A percentile compares a stretch with the other conserved stretches of the same genome.
Evolutionary conservation across 805 yeast genomes (phyloP).

Genomic region (Isabelozyma heimii): DNA sequence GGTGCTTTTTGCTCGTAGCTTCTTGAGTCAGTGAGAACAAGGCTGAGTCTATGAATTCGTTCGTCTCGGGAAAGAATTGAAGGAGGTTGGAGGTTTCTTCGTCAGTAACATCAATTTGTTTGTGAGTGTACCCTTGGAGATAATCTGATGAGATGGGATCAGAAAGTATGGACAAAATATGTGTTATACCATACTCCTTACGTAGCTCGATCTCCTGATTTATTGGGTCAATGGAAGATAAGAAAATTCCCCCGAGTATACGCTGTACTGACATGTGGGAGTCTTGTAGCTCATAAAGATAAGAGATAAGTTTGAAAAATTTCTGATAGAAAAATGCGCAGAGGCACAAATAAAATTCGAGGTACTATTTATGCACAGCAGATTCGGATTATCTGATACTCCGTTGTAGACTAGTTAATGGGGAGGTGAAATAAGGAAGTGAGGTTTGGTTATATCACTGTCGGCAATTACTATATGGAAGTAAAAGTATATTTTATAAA

Average conservation of each 20-base stretch:
- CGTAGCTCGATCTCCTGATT: conserved; percentile 48
- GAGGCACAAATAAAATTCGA: too few relatives aligned
- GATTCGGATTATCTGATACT: too few relatives aligned
- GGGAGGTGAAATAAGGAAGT: too few relatives aligned
- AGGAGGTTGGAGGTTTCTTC: conserved; percentile 65
- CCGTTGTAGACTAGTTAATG: too few relatives aligned
- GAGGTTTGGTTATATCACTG: too few relatives aligned
- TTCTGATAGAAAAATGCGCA: too few relatives aligned
- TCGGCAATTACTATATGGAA: neutral
- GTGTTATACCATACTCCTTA: conserved; percentile 56
- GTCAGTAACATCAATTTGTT: conserved; percentile 73
- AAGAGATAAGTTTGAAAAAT: too few relatives aligned
- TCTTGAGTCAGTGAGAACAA: conserved; percentile 31
- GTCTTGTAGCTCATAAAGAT: too few relatives aligned
- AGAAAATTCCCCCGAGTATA: conserved; percentile 74
- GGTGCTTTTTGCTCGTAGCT: conserved; percentile 20
- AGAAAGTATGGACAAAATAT: conserved; percentile 67
- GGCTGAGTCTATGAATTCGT: conserved; percentile 65
- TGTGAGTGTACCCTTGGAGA: conserved; percentile 44
- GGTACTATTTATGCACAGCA: too few relatives aligned
- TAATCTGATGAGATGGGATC: conserved; percentile 59
- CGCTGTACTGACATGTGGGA: conserved; percentile 37
- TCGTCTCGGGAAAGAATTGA: conserved; percentile 56
- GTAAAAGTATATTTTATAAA: neutral
- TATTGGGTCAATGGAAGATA: conserved; percentile 73